These are phyloP conservation scores for Sideroxylon spinosum DNA, from an alignment of 179 eudicot genomes.

Conservation along the genomic window DNA sequence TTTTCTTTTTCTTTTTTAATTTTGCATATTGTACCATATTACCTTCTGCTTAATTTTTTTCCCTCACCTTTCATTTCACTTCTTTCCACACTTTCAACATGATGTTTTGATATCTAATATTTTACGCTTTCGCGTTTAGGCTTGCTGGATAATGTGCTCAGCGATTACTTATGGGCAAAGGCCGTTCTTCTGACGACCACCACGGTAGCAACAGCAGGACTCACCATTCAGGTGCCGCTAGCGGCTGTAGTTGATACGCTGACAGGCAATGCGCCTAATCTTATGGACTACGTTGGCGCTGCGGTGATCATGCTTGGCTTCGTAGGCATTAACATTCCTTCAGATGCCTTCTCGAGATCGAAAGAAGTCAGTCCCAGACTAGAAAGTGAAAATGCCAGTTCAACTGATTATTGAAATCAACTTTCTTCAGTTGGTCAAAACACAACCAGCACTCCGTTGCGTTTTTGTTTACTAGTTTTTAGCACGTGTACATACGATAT, in stretches of 20 bases:
- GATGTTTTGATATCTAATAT: background rate
- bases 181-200: slow-evolving; percentile 89
- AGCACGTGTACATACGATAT: background rate
- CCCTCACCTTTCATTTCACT: too few relatives aligned
- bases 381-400: slow-evolving; percentile 19
- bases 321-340: slow-evolving; percentile 75
- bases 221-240: slow-evolving; percentile 85
- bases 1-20: background rate
- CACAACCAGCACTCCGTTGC: background rate
- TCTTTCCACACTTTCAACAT: background rate
- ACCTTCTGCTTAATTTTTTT: background rate
- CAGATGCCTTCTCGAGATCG: slow-evolving; percentile 41
- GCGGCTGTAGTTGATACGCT: slow-evolving; percentile 80
- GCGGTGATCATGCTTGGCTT: slow-evolving; percentile 82
- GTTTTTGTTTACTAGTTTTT: background rate
- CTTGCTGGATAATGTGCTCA: slow-evolving; percentile 82
- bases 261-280: slow-evolving; percentile 61
- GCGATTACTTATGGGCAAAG: slow-evolving; percentile 95
- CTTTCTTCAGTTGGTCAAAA: background rate
- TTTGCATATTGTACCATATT: background rate
- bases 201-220: slow-evolving; percentile 98
- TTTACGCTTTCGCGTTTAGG: slow-evolving; percentile 35
- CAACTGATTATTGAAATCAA: slow-evolving; percentile 15
- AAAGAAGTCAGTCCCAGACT: slow-evolving; percentile 26
- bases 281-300: slow-evolving; percentile 70